Conservation (phyloP, 1,284 basidiomycete genomes). For the Heterobasidion annosum region DNA sequence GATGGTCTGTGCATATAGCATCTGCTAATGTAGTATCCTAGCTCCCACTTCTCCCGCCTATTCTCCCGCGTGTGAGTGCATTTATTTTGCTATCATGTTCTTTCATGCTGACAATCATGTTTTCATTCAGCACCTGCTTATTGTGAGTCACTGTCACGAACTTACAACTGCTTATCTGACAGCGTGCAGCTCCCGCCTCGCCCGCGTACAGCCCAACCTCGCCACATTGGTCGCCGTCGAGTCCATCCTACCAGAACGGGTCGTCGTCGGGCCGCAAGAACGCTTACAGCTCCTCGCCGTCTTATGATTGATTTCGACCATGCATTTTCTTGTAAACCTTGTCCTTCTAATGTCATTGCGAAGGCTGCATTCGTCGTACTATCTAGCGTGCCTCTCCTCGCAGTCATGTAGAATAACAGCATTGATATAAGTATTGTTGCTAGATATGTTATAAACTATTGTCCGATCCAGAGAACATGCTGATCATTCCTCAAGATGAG, state of each 20-base stretch:
- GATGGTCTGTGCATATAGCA: neutral
- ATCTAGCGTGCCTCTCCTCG: constrained; percentile 8
- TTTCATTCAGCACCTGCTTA: constrained; percentile 35
- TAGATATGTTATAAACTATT: constrained; percentile 6
- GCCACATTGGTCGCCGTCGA: constrained; percentile 73
- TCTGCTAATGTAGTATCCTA: constrained; percentile 19
- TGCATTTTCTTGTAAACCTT: neutral
- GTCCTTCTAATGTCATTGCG: constrained; percentile 1
- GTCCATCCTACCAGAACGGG: constrained; percentile 49
- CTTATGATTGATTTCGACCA: constrained; percentile 37
- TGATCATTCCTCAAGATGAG: constrained; percentile 1
- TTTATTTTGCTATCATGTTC: neutral
- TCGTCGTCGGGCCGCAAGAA: constrained; percentile 24
- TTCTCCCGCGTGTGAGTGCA: constrained; percentile 69
- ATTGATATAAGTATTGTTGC: constrained; percentile 7
- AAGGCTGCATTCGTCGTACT: constrained; percentile 5
- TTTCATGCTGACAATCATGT: neutral
- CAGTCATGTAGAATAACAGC: constrained; percentile 13
- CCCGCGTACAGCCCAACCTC: constrained; percentile 80
- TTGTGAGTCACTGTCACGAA: constrained; percentile 38
- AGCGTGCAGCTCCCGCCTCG: constrained; percentile 60
- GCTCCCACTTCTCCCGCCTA: constrained; percentile 80
- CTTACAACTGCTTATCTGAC: constrained; percentile 10
- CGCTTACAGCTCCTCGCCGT: constrained; percentile 45
- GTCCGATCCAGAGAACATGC: constrained; percentile 1